phyloP scores from a whole-genome alignment of 2,329 filamentous ascomycete species.

The Alternaria atra region DNA sequence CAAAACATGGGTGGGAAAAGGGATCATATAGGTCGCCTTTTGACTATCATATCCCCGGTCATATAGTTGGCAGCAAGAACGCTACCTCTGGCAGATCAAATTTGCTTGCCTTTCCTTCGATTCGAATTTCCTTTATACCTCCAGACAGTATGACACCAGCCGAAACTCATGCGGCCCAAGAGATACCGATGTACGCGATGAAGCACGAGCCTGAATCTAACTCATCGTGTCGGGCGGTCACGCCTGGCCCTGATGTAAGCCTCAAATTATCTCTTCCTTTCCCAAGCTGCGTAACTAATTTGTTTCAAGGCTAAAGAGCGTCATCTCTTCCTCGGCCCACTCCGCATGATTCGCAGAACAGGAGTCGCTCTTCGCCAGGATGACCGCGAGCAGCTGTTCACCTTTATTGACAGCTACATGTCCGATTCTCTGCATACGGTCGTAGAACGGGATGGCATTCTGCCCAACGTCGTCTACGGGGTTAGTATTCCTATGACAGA shows the following conservation, averaged over 20 bases:
- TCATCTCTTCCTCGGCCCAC: slow-evolving; percentile 20
- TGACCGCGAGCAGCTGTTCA: slow-evolving; percentile 1
- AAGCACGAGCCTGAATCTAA: background rate
- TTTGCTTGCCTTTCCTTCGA: background rate
- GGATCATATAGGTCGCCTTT: slow-evolving; percentile 10
- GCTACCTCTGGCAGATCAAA: background rate
- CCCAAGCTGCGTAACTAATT: slow-evolving; percentile 2
- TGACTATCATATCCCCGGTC: slow-evolving; percentile 6
- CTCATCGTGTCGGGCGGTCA: background rate
- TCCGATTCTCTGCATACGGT: slow-evolving; percentile 10
- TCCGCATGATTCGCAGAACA: slow-evolving; percentile 14
- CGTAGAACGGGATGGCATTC: slow-evolving; percentile 12
- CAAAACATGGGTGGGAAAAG: slow-evolving; percentile 3
- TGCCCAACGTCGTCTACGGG: slow-evolving; percentile 22
- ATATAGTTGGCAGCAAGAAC: background rate
- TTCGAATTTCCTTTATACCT: background rate
- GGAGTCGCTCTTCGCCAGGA: background rate
- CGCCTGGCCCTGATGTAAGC: slow-evolving; percentile 8
- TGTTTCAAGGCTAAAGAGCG: slow-evolving; percentile 12
- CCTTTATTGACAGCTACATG: slow-evolving; percentile 23
- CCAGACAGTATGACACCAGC: background rate
- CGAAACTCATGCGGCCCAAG: background rate
- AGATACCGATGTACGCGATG: background rate
- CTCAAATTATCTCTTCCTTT: background rate
- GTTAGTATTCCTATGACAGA: slow-evolving; percentile 24